Evolutionary conservation across 331 rosid species (phyloP).

Genomic region (Prunus yedoensis): DNA sequence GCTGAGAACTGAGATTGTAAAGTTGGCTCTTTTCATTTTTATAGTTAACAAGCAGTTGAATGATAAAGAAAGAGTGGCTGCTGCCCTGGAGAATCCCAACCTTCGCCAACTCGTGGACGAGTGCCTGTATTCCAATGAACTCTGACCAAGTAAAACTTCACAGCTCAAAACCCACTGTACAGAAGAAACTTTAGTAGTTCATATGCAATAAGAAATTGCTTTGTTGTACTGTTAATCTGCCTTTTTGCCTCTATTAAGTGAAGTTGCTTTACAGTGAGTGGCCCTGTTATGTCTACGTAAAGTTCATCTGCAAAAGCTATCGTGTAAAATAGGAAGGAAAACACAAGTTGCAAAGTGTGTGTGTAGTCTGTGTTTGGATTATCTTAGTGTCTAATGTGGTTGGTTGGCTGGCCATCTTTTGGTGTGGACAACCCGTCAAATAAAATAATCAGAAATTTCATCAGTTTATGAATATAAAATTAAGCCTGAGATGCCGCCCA

Average conservation of each 20-base stretch:
- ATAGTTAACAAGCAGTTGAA: constrained; percentile 96
- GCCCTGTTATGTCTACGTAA: neutral
- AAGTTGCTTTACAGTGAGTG: neutral
- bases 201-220: constrained; percentile 26
- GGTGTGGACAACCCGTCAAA: neutral
- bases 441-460: neutral
- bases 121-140: constrained; percentile 84
- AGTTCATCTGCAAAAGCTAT: neutral
- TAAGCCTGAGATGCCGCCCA: neutral
- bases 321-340: neutral
- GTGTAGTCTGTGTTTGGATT: neutral
- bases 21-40: constrained; percentile 12
- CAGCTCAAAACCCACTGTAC: constrained; percentile 29
- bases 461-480: neutral
- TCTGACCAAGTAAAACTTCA: constrained; percentile 40
- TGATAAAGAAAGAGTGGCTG: constrained; percentile 94
- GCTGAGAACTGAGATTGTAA: constrained; percentile 11
- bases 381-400: neutral
- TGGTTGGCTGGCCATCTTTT: neutral
- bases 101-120: constrained; percentile 95
- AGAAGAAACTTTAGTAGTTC: constrained; percentile 18
- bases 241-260: neutral
- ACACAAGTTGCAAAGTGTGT: neutral
- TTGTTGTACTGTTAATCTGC: constrained; percentile 20
- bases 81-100: constrained; percentile 96